phyloP scores from a whole-genome alignment of 2,329 filamentous ascomycete species.

The Sporothrix euskadiensis region DNA sequence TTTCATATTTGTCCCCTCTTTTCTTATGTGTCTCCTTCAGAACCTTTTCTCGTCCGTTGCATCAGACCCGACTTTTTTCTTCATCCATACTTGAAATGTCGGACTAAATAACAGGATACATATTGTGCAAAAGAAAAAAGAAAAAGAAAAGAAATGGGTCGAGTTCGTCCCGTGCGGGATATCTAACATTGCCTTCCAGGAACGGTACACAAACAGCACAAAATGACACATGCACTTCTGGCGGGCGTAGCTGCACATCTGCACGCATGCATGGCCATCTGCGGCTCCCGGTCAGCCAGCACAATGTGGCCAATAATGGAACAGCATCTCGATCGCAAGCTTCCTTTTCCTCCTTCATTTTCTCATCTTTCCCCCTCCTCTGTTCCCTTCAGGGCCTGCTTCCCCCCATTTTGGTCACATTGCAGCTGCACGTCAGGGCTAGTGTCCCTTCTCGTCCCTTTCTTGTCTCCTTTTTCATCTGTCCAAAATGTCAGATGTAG shows the following conservation, averaged over 20 bases:
- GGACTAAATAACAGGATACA: conserved; percentile 68
- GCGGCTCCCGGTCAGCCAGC: conserved; percentile 2
- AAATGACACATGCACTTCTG: conserved; percentile 9
- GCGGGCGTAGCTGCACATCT: background rate
- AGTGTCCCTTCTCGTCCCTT: background rate
- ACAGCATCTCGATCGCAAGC: conserved; percentile 23
- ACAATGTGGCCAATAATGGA: conserved; percentile 21
- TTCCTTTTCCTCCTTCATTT: background rate
- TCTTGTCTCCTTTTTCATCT: background rate
- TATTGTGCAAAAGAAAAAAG: background rate
- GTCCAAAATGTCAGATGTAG: background rate
- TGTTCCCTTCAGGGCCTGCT: background rate
- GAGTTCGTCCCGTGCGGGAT: background rate
- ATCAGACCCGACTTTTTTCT: conserved; percentile 60
- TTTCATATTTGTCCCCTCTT: conserved; percentile 9
- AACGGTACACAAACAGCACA: conserved; percentile 7
- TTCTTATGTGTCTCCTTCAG: conserved; percentile 7
- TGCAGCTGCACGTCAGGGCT: conserved; percentile 27
- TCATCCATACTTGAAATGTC: conserved; percentile 54
- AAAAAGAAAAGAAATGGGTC: background rate
- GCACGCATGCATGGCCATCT: background rate
- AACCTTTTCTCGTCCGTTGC: conserved; percentile 51
- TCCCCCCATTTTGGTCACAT: conserved; percentile 21
- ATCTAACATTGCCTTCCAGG: background rate
- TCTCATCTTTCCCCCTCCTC: background rate